Conservation (phyloP, 2,329 filamentous ascomycete genomes). For the Nothophoma quercina region DNA sequence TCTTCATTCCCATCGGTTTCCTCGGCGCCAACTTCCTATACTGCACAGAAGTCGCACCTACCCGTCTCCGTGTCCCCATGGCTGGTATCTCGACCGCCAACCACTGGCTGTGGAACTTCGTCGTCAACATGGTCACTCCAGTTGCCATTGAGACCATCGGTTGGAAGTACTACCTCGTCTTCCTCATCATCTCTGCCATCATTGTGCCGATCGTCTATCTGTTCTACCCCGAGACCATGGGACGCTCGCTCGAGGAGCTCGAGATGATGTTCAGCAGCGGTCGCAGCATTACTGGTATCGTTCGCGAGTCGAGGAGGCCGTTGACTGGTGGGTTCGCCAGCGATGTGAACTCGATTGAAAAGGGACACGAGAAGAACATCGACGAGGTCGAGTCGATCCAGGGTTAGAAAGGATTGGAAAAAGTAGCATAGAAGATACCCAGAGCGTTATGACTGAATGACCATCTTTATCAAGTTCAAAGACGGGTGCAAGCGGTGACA, state of each 20-base stretch:
- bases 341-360: slow-evolving; percentile 10
- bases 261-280: slow-evolving; percentile 52
- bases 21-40: slow-evolving; percentile 68
- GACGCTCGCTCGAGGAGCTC: slow-evolving; percentile 57
- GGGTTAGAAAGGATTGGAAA: not conserved
- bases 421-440: not conserved
- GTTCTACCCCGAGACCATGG: slow-evolving; percentile 60
- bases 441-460: slow-evolving; percentile 12
- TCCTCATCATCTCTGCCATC: slow-evolving; percentile 55
- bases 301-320: slow-evolving; percentile 26
- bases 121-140: slow-evolving; percentile 38
- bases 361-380: slow-evolving; percentile 10
- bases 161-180: slow-evolving; percentile 62
- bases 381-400: slow-evolving; percentile 10
- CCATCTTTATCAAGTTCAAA: slow-evolving; percentile 2
- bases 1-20: slow-evolving; percentile 67
- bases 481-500: slow-evolving; percentile 8
- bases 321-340: slow-evolving; percentile 9
- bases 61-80: slow-evolving; percentile 62
- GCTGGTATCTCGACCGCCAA: slow-evolving; percentile 64
- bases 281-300: slow-evolving; percentile 40
- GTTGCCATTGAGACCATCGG: slow-evolving; percentile 60
- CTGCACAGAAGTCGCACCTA: slow-evolving; percentile 65
- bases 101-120: slow-evolving; percentile 58
- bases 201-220: slow-evolving; percentile 57